Evolutionary conservation across 345 rosid genomes (phyloP).

Genomic region (Eucalyptus shirleyi): DNA sequence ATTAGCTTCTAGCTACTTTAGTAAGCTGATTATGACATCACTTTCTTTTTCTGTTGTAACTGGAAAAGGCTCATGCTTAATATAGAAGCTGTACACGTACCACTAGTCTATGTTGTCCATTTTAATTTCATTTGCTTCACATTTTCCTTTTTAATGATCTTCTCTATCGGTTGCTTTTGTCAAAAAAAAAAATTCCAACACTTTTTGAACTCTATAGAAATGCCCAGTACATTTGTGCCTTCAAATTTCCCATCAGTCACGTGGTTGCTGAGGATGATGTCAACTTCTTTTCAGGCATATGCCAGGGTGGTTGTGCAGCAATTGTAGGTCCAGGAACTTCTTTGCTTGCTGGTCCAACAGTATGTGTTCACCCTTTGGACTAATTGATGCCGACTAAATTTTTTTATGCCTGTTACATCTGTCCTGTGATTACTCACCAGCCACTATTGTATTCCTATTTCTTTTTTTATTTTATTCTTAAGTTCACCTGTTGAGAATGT

Average conservation of each 20-base stretch:
- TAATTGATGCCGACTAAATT: not conserved
- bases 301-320: conserved; percentile 50
- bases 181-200: not conserved
- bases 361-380: not conserved
- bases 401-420: not conserved
- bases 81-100: not conserved
- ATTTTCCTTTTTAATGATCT: not conserved
- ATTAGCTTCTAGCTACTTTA: not conserved
- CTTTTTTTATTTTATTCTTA: too few species aligned
- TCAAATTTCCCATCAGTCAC: not conserved
- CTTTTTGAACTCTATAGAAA: not conserved
- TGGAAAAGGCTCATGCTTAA: not conserved
- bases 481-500: not conserved
- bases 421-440: not conserved
- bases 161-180: not conserved
- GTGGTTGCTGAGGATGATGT: not conserved
- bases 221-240: not conserved
- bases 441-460: not conserved
- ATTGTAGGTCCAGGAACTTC: conserved; percentile 73
- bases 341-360: conserved; percentile 68
- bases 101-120: not conserved
- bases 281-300: conserved; percentile 25
- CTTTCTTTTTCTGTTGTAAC: not conserved
- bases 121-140: not conserved
- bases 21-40: not conserved